Conservation (phyloP, 495 filamentous ascomycete genomes). For the Cercophora scortea region DNA sequence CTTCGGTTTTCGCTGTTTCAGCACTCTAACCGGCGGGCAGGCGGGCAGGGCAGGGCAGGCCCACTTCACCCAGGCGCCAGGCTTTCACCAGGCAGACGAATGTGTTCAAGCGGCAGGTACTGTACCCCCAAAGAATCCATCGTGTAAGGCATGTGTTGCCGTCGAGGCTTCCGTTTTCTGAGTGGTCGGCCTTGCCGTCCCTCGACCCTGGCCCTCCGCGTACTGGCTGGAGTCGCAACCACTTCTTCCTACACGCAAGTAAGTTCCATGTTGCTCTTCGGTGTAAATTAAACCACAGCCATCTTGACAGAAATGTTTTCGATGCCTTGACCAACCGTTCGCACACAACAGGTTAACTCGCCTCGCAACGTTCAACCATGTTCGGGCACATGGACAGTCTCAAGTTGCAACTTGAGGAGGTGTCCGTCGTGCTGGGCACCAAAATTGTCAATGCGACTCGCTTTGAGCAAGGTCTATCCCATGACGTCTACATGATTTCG, state of each 20-base stretch:
- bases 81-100: too few relatives aligned
- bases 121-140: too few relatives aligned
- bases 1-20: not conserved
- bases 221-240: too few relatives aligned
- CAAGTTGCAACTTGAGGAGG: slow-evolving; percentile 2
- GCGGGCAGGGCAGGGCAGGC: too few relatives aligned
- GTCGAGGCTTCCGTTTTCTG: too few relatives aligned
- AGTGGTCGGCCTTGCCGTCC: too few relatives aligned
- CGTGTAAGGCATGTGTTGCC: too few relatives aligned
- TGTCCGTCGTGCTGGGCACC: slow-evolving; percentile 2
- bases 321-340: slow-evolving; percentile 2
- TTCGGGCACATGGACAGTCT: slow-evolving; percentile 2
- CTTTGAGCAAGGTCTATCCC: slow-evolving; percentile 3
- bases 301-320: slow-evolving; percentile 1
- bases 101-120: too few relatives aligned
- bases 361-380: slow-evolving; percentile 1
- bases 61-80: too few relatives aligned
- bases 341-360: slow-evolving; percentile 2
- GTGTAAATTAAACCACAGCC: not conserved
- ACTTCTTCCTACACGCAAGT: too few relatives aligned
- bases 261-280: not conserved
- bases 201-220: too few relatives aligned
- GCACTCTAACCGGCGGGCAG: too few relatives aligned
- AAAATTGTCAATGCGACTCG: slow-evolving; percentile 2
- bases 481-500: slow-evolving; percentile 2